These are phyloP conservation scores for Pseudogymnoascus sp. DNA, from an alignment of 2,329 filamentous ascomycete species.

Conservation along the genomic window DNA sequence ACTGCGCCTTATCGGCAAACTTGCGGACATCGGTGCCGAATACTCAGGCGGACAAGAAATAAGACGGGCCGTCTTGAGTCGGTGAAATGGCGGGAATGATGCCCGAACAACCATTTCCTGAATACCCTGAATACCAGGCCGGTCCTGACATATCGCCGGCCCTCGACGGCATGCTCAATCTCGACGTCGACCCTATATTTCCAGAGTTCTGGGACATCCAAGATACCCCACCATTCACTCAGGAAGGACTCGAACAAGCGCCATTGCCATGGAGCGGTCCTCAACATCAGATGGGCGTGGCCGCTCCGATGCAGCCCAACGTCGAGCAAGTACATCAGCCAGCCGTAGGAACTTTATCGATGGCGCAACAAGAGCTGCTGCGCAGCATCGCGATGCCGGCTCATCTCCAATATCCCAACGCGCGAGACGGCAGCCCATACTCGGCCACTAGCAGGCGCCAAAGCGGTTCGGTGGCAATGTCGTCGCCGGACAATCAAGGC, in stretches of 20 bases:
- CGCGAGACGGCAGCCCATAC: slow-evolving; percentile 43
- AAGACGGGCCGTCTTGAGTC: background rate
- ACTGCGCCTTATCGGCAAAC: background rate
- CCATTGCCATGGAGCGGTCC: slow-evolving; percentile 28
- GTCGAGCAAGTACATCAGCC: slow-evolving; percentile 17
- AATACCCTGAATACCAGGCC: slow-evolving; percentile 5
- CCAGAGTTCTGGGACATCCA: slow-evolving; percentile 22
- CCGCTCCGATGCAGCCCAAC: slow-evolving; percentile 16
- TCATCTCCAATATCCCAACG: slow-evolving; percentile 46
- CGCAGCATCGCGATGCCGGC: slow-evolving; percentile 58
- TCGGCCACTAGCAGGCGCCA: slow-evolving; percentile 44
- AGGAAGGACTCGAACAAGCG: slow-evolving; percentile 26
- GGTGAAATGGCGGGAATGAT: slow-evolving; percentile 4
- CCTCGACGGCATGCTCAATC: slow-evolving; percentile 1
- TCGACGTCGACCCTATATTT: slow-evolving; percentile 21
- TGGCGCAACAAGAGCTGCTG: slow-evolving; percentile 53
- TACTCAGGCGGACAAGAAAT: background rate
- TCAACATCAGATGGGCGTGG: slow-evolving; percentile 18
- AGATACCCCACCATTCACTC: slow-evolving; percentile 25
- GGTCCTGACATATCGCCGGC: background rate
- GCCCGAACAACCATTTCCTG: slow-evolving; percentile 6
- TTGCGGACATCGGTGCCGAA: background rate
- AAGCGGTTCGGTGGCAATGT: slow-evolving; percentile 35
- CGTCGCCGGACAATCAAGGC: slow-evolving; percentile 53
- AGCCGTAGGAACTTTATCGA: slow-evolving; percentile 40